Evolutionary conservation across 768 basidiomycete species (phyloP).

Genomic region (Lactifluus subvellereus): DNA sequence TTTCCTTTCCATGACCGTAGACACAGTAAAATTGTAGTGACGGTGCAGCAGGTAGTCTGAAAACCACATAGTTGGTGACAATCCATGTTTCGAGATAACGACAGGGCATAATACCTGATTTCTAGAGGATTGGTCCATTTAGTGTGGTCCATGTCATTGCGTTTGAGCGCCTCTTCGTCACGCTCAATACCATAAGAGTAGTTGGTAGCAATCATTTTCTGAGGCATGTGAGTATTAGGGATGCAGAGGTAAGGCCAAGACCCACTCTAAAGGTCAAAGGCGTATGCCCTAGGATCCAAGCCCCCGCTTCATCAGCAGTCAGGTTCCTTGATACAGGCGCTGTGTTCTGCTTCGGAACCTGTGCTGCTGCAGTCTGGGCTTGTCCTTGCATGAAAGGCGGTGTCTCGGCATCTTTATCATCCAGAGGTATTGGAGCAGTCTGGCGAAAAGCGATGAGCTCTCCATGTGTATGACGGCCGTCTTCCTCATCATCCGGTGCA

Average conservation of each 20-base stretch:
- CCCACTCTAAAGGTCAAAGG: constrained; percentile 73
- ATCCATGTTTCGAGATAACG: neutral
- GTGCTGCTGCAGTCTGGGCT: constrained; percentile 1
- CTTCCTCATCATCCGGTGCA: constrained; percentile 73
- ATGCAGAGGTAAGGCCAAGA: neutral
- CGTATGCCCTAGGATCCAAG: constrained; percentile 80
- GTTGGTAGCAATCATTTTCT: constrained; percentile 80
- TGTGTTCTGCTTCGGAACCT: neutral
- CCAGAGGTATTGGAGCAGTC: neutral
- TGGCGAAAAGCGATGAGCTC: constrained; percentile 76
- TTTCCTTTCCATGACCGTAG: constrained; percentile 95
- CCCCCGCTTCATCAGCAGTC: constrained; percentile 67
- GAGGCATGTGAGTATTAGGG: constrained; percentile 1
- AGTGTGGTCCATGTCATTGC: constrained; percentile 64
- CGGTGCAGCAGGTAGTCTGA: constrained; percentile 80
- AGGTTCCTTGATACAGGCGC: constrained; percentile 47
- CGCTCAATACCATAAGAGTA: constrained; percentile 88
- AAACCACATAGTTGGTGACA: neutral
- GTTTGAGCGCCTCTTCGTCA: constrained; percentile 53
- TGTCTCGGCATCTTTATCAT: constrained; percentile 23
- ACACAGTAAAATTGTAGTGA: constrained; percentile 90
- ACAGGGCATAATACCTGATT: constrained; percentile 40
- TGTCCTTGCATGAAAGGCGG: constrained; percentile 13
- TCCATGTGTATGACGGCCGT: constrained; percentile 61
- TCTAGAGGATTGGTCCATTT: constrained; percentile 96